A percentile compares a stretch with the other conserved stretches of the same genome.
Conservation (phyloP, 2,329 filamentous ascomycete species). For the Scedosporium boydii region DNA sequence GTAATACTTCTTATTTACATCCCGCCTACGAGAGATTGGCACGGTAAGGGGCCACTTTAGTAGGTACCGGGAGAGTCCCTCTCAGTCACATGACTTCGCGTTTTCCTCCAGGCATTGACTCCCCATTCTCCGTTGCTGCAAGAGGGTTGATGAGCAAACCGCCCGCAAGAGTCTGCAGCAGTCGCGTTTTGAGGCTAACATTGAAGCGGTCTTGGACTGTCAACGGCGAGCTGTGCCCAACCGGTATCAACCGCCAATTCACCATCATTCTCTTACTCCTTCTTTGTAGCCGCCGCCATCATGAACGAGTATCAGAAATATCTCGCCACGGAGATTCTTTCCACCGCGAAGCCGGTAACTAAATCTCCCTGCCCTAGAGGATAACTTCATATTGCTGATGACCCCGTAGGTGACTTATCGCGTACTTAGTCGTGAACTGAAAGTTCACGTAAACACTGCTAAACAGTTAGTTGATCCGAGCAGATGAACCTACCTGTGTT, state of each 20-base stretch:
- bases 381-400: conserved; percentile 8
- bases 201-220: too few species aligned
- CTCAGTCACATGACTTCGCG: background rate
- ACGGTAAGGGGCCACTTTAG: background rate
- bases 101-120: background rate
- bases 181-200: too few species aligned
- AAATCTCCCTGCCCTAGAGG: conserved; percentile 1
- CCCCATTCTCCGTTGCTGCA: too few species aligned
- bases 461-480: conserved; percentile 58
- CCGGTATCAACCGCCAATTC: background rate
- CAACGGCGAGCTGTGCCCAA: too few species aligned
- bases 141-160: too few species aligned
- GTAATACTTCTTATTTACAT: too few species aligned
- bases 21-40: background rate
- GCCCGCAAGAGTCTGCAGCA: too few species aligned
- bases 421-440: conserved; percentile 68
- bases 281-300: background rate
- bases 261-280: background rate
- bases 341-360: conserved; percentile 62
- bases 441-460: conserved; percentile 75
- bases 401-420: conserved; percentile 70
- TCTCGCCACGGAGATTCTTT: conserved; percentile 66
- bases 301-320: conserved; percentile 58
- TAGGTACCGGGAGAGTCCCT: background rate
- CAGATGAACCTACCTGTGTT: background rate